These are phyloP conservation scores for Claviceps maximensis DNA, from an alignment of 2,329 filamentous ascomycete genomes.

Conservation along the genomic window DNA sequence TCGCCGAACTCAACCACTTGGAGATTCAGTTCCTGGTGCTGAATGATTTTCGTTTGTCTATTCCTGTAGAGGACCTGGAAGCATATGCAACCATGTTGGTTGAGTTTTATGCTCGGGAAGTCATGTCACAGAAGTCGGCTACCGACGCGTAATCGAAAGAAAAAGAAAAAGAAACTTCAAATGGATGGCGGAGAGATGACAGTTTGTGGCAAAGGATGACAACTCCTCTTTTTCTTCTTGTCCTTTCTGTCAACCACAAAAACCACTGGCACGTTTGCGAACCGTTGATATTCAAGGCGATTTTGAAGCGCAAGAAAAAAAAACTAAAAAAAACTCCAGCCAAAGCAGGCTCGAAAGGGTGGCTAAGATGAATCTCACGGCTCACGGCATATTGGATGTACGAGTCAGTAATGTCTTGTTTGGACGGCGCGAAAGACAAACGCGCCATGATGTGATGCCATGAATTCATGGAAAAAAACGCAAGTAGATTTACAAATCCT, in stretches of 20 bases:
- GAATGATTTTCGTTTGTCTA: conserved; percentile 88
- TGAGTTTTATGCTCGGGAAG: conserved; percentile 90
- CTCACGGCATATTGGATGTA: background rate
- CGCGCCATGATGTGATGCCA: too few relatives aligned
- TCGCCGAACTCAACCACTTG: conserved; percentile 87
- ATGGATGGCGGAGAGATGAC: too few relatives aligned
- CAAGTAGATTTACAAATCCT: too few relatives aligned
- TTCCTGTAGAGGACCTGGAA: conserved; percentile 90
- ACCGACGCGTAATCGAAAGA: background rate
- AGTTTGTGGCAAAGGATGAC: background rate
- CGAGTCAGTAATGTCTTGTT: too few relatives aligned
- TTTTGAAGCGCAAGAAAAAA: background rate
- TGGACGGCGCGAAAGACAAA: too few relatives aligned
- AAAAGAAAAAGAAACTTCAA: background rate
- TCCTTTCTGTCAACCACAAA: too few relatives aligned
- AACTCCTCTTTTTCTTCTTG: background rate
- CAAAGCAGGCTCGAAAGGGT: background rate
- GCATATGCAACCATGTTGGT: conserved; percentile 97
- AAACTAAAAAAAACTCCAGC: background rate
- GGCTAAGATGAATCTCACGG: background rate
- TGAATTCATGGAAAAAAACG: too few relatives aligned
- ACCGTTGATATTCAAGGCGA: background rate
- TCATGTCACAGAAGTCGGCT: conserved; percentile 35
- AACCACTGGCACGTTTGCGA: background rate
- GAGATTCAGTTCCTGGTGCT: conserved; percentile 91